Base-by-base conservation (phyloP, 2,329 filamentous ascomycete genomes). In the Allantophomopsis lycopodina region DNA sequence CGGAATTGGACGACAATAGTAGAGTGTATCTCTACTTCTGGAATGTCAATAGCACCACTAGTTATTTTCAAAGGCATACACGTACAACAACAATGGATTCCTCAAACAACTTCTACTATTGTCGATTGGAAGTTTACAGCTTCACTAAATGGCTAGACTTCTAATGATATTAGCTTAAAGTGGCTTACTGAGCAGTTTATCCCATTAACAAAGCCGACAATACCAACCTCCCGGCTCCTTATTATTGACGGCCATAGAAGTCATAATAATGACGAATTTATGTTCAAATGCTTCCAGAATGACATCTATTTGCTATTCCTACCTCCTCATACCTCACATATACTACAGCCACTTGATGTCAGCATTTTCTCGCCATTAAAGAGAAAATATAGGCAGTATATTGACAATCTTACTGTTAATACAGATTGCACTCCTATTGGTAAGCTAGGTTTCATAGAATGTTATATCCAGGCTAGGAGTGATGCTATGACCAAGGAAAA, bases 301-400 rank as follows among this genome's bases (percentile, higher is more conserved):
- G 35, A 40, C n/a, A 46, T 46, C n/a, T 40, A 36, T 35, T 20
- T 43, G 7, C 34, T 48, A 14, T 39, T 35, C n/a, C 33, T 48
- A 11, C 42, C 44, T 35, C 41, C 40, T 14, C 35, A 46, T 39
- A 43, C 38, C 6, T 43, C 36, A 14, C 36, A 48, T 35, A 8
- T 48, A 1, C 20, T 46, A 5, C 38, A 48, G 36, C 46, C 40
- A 31, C 40, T 48, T 13, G 35, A 48, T 41, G 39, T 49, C 37
- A 30, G 15, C 4, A 30, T 48, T 13, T 48, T 48, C 32, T 23
- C 30, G 6, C 44, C 40, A 7, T 15, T 49, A 13, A 36, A 44
- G 15, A 21, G 20, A 8, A 16, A 37, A 20, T 46, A 46, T 36
- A 23, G 35, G 34, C 10, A 32, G 30, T n/a, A n/a, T n/a, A n/a